Percentiles rank a stretch among this genome's conserved stretches.
Conservation (phyloP, 306 rosid genomes). For the Elaeagnus macrophylla region DNA sequence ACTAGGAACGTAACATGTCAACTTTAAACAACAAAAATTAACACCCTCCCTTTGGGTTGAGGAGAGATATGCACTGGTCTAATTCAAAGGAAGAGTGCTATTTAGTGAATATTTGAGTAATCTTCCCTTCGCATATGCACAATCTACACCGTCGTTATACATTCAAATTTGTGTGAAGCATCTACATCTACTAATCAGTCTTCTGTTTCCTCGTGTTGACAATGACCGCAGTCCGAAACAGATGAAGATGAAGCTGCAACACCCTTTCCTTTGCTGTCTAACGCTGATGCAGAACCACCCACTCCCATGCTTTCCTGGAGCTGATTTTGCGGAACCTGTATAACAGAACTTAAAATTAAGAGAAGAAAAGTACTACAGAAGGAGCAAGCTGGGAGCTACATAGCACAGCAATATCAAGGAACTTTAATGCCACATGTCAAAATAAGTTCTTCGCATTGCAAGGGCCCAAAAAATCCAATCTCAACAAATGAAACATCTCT, state of each 20-base stretch:
- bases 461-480: too few relatives aligned
- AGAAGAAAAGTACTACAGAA: not conserved
- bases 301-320: slow-evolving; percentile 29
- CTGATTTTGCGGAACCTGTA: slow-evolving; percentile 58
- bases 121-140: slow-evolving; percentile 11
- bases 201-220: not conserved
- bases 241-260: slow-evolving; percentile 23
- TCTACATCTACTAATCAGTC: slow-evolving; percentile 9
- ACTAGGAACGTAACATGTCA: too few relatives aligned
- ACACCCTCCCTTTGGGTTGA: too few relatives aligned
- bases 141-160: not conserved
- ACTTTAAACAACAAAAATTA: too few relatives aligned
- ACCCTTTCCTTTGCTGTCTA: slow-evolving; percentile 52
- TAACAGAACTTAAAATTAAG: not conserved
- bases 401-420: not conserved
- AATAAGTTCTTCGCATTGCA: not conserved
- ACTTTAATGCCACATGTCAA: too few relatives aligned
- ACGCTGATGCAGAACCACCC: slow-evolving; percentile 18
- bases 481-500: too few relatives aligned
- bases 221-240: slow-evolving; percentile 16
- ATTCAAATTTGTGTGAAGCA: not conserved
- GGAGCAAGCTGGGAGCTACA: not conserved
- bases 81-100: too few relatives aligned
- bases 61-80: too few relatives aligned
- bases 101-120: too few relatives aligned